Percentiles rank a stretch among this genome's conserved stretches.
These are phyloP conservation scores for Phylloporus scabripes DNA, from an alignment of 768 basidiomycete species.

Conservation along the genomic window DNA sequence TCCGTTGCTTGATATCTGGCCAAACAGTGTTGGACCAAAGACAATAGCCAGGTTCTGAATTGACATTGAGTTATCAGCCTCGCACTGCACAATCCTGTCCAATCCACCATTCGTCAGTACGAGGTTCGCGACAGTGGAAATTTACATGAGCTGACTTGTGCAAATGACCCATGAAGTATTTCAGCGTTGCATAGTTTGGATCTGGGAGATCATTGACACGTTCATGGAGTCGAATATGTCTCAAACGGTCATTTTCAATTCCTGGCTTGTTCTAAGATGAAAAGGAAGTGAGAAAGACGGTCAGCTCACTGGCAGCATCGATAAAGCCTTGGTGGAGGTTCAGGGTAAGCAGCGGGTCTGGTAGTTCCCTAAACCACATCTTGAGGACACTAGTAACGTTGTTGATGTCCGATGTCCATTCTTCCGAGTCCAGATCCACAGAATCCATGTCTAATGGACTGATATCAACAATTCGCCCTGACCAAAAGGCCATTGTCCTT, in stretches of 20 bases:
- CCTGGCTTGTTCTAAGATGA: slow-evolving; percentile 36
- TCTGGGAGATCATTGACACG: slow-evolving; percentile 97
- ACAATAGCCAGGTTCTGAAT: slow-evolving; percentile 92
- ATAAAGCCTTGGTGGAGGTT: slow-evolving; percentile 87
- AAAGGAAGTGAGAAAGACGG: background rate
- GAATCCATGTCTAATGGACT: slow-evolving; percentile 65
- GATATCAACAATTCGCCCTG: slow-evolving; percentile 17
- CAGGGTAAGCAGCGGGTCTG: slow-evolving; percentile 86
- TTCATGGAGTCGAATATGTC: slow-evolving; percentile 95
- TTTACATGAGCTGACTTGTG: slow-evolving; percentile 53
- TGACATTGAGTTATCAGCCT: slow-evolving; percentile 84
- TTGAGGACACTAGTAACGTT: slow-evolving; percentile 93
- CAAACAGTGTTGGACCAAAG: slow-evolving; percentile 95
- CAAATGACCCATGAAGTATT: slow-evolving; percentile 92
- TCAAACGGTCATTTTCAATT: slow-evolving; percentile 89
- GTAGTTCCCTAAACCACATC: slow-evolving; percentile 93
- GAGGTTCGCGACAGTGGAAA: background rate
- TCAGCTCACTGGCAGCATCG: slow-evolving; percentile 82
- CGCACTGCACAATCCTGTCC: slow-evolving; percentile 65
- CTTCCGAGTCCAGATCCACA: slow-evolving; percentile 80
- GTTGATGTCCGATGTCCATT: slow-evolving; percentile 94
- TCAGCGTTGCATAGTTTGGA: slow-evolving; percentile 96
- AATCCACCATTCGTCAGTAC: slow-evolving; percentile 8
- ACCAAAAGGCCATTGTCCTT: slow-evolving; percentile 6
- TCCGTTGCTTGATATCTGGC: slow-evolving; percentile 49